Conservation (phyloP, 441 rosid species). For the Gossypium gossypioides region DNA sequence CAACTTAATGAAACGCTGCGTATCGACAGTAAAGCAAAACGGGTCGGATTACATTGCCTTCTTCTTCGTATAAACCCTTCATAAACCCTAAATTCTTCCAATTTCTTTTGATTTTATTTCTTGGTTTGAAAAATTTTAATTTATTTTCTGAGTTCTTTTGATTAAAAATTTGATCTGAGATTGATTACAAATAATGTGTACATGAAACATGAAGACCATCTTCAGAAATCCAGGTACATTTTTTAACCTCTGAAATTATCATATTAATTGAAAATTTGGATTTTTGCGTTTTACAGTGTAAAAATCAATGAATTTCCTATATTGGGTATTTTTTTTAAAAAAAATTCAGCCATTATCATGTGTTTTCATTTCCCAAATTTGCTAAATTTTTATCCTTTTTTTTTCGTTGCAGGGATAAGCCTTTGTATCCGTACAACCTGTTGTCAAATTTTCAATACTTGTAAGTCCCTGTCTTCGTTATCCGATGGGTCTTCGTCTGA, state of each 20-base stretch:
- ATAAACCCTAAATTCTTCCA: not conserved
- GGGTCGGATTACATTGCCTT: not conserved
- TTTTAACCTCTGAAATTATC: not conserved
- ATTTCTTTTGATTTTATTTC: not conserved
- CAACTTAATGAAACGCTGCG: not conserved
- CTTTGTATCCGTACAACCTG: slow-evolving; percentile 15
- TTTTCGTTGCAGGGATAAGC: slow-evolving; percentile 31
- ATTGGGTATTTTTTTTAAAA: not conserved
- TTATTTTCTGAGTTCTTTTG: too few species aligned
- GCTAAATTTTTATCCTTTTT: not conserved
- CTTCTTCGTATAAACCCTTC: not conserved
- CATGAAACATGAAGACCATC: not conserved
- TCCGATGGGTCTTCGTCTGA: slow-evolving; percentile 29
- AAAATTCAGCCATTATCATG: not conserved
- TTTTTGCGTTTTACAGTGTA: not conserved
- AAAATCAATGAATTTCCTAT: not conserved
- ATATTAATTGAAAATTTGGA: not conserved
- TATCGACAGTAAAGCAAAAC: not conserved
- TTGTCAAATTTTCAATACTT: slow-evolving; percentile 15
- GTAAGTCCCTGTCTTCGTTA: slow-evolving; percentile 29
- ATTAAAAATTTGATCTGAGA: not conserved
- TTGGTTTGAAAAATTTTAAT: not conserved
- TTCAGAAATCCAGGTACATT: slow-evolving; percentile 11
- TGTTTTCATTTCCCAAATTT: not conserved
- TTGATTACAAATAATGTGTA: not conserved